Base-by-base conservation (phyloP, 257 asterid species). In the Scutellaria baicalensis region DNA sequence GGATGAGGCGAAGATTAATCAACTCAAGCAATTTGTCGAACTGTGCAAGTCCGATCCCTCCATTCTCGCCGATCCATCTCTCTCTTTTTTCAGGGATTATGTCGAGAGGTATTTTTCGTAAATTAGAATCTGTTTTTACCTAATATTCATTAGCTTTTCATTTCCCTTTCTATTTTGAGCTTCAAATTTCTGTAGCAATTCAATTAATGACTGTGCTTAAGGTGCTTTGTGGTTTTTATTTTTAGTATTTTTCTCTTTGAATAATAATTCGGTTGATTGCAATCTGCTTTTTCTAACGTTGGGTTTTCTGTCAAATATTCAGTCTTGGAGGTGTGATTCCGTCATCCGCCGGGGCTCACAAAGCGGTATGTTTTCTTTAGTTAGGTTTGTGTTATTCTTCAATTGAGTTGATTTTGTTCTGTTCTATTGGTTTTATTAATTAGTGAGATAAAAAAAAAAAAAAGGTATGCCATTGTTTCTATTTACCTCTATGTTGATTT, bases 311-410 rank as follows among this genome's bases (percentile, higher is more conserved):
- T 18, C 55, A 4, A 21, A 36, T 68, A 45, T 71, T 68, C 87
- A 94, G 99, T 69, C 89, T 94, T 13, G 99, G 99, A 64, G 99
- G 96, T 67, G 70, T 79, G 84, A 77, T 94, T 78, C 99, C 97
- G 27, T 69, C 84, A 5, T 57, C 86, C 9, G 80, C 75, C 3
- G 77, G 78, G 5, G 84, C 74, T 61, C 45, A 33, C 67, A 83
- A 83, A 76, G 71, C 73, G 86, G 98, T 93, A 84, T 43, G 58
- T 45, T 49, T 27, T 57, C 42, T 40, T 43, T 6, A 13, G 38
- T 59, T 49, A 6, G 73, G 38, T 43, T 75, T n/a, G 9, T 18
- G 7, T 16, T 35, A 21, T 9, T 52, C 45, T 14, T 71, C 31
- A 10, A 3, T 18, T 20, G 5, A 23, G 5, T 11, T 6, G 3